A percentile compares a stretch with the other conserved stretches of the same genome.
These are phyloP conservation scores for Mrakia hoshinonis DNA, from an alignment of 768 basidiomycete species.

Conservation along the genomic window DNA sequence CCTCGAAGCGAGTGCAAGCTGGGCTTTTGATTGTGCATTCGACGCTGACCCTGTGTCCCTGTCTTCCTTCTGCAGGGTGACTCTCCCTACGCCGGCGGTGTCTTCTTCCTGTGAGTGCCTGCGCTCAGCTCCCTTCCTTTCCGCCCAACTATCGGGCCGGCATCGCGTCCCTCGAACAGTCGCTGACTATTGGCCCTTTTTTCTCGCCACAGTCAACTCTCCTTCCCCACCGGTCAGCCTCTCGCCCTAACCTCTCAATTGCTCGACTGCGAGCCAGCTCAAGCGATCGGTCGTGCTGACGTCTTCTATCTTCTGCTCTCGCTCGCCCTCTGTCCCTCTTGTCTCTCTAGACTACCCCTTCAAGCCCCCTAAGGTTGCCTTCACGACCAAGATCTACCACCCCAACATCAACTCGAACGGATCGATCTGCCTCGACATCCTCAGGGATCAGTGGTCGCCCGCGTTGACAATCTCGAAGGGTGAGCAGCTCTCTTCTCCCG, in stretches of 20 bases:
- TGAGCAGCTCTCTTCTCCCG: conserved; percentile 41
- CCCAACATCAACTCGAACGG: conserved; percentile 91
- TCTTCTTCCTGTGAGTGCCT: conserved; percentile 64
- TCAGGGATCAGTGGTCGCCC: conserved; percentile 98
- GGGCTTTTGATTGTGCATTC: not conserved
- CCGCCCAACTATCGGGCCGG: not conserved
- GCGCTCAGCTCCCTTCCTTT: not conserved
- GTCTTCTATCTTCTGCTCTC: conserved; percentile 2
- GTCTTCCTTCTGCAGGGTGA: conserved; percentile 58
- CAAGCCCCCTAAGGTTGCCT: conserved; percentile 99
- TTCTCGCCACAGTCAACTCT: conserved; percentile 33
- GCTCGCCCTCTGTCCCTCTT: not conserved
- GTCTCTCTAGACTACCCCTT: conserved; percentile 68
- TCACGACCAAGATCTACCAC: conserved; percentile 56
- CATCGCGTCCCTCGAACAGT: not conserved
- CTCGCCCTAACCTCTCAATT: not conserved
- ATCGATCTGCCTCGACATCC: conserved; percentile 95
- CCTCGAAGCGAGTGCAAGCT: not conserved
- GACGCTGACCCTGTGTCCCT: not conserved
- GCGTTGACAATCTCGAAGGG: conserved; percentile 99
- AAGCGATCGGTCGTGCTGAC: not conserved
- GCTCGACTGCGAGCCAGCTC: not conserved
- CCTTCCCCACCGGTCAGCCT: conserved; percentile 41
- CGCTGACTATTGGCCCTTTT: not conserved
- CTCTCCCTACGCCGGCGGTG: conserved; percentile 96